phyloP scores from a whole-genome alignment of 2,329 filamentous ascomycete genomes.

The Cadophora gregata region DNA sequence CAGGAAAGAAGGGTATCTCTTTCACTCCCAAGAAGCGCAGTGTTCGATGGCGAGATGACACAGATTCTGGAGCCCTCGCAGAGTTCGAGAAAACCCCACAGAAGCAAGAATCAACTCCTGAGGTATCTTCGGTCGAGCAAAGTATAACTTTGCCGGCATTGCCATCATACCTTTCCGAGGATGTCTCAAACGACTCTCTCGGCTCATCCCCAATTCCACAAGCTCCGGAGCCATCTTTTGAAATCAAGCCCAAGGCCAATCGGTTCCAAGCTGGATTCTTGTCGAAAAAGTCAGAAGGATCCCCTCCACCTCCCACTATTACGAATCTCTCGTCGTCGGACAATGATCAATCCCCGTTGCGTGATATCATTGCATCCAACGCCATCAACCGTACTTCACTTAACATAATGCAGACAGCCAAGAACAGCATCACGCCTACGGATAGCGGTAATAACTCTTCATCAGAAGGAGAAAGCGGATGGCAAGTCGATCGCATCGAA shows the following conservation, averaged over 20 bases:
- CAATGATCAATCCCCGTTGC: slow-evolving; percentile 60
- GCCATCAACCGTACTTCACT: slow-evolving; percentile 54
- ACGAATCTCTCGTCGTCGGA: slow-evolving; percentile 62
- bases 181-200: slow-evolving; percentile 48
- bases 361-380: slow-evolving; percentile 56
- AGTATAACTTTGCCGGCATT: slow-evolving; percentile 52
- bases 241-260: slow-evolving; percentile 68
- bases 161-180: slow-evolving; percentile 57
- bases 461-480: slow-evolving; percentile 41
- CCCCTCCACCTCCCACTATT: slow-evolving; percentile 65
- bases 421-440: slow-evolving; percentile 35
- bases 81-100: slow-evolving; percentile 93
- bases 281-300: slow-evolving; percentile 67
- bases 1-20: slow-evolving; percentile 72
- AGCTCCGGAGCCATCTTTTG: slow-evolving; percentile 63
- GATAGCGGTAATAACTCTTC: slow-evolving; percentile 47
- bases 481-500: slow-evolving; percentile 38
- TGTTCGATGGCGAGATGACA: slow-evolving; percentile 93
- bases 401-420: slow-evolving; percentile 43
- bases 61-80: slow-evolving; percentile 81
- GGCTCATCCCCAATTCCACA: slow-evolving; percentile 59
- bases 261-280: slow-evolving; percentile 91
- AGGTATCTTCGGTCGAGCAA: slow-evolving; percentile 57
- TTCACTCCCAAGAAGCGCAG: slow-evolving; percentile 86
- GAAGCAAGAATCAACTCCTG: slow-evolving; percentile 64